Base-by-base conservation (phyloP, 441 rosid species). In the Gossypium gossypioides region DNA sequence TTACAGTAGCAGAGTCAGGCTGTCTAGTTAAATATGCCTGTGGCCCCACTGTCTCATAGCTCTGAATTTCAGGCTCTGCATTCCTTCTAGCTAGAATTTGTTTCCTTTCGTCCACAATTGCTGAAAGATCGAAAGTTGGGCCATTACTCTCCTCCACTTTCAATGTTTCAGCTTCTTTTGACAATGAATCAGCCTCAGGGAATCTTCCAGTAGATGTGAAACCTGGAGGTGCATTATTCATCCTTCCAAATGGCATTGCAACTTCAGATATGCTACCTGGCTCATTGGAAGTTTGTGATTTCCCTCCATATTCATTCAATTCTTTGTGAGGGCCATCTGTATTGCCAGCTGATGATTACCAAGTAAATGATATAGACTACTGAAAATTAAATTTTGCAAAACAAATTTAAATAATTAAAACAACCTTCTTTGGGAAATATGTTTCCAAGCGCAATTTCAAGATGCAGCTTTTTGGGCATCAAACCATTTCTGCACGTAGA, bases 391-490 rank as follows among this genome's bases (percentile, higher is more conserved):
- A 52, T 52, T 40, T 29, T 52, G 60, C 50, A 65, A 34, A 22
- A 71, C 25, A 37, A 21, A 22, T 32, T 10, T 40, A 63, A 27
- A 59, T 57, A 32, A 74, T 67, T 67, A 67, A 27, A 27, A 69
- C 51, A 78, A 93, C 98, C 97, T 83, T 91, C 98, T 85, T 84
- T 87, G 3, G 92, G 85, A 74, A 85, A 74, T 56, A 81, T 57
- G 74, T 86, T 87, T 77, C 96, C 98, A 54, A 91, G 90, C 13
- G 97, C 96, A 70, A 93, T 83, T 67, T 93, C 98, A 40, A 91
- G 91, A 85, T 93, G 98, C 72, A 87, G 84, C 67, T 88, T 90
- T 86, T 89, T 93, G 58, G 98, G 98, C 72, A 82, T 75, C 91
- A 93, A 54, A 69, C 84, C 82, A 78, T 88, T 93, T 79, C 98